Evolutionary conservation across 2,329 filamentous ascomycete genomes (phyloP).

Genomic region (Claviceps monticola): DNA sequence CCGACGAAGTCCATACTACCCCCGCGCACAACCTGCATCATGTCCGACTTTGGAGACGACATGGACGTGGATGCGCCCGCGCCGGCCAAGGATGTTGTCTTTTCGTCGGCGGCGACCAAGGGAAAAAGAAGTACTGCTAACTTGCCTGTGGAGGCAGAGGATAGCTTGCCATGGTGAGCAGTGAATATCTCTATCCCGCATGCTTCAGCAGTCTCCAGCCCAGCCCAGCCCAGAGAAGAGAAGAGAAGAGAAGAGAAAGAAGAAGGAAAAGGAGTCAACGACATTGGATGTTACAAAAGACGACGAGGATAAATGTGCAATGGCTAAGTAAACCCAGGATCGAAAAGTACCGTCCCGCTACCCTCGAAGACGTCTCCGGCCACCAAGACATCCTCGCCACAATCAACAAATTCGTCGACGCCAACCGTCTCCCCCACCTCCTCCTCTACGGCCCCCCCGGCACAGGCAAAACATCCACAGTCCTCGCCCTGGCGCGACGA

Average conservation of each 20-base stretch:
- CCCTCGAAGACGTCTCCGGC: slow-evolving; percentile 82
- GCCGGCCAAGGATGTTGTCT: slow-evolving; percentile 38
- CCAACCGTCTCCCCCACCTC: slow-evolving; percentile 86
- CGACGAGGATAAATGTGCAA: neutral
- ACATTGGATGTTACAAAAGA: no score
- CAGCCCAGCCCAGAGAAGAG: no score
- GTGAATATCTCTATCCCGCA: no score
- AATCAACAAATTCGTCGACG: slow-evolving; percentile 94
- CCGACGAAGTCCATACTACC: neutral
- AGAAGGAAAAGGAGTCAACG: neutral
- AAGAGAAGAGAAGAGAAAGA: neutral
- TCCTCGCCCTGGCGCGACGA: slow-evolving; percentile 78
- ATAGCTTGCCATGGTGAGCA: slow-evolving; percentile 76
- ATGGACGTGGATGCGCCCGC: slow-evolving; percentile 45
- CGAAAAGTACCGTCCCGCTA: slow-evolving; percentile 88
- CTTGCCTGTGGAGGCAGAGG: slow-evolving; percentile 83
- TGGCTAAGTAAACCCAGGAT: slow-evolving; percentile 43
- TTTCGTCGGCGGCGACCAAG: slow-evolving; percentile 67
- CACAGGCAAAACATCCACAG: slow-evolving; percentile 94
- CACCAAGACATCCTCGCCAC: slow-evolving; percentile 96
- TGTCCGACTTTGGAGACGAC: slow-evolving; percentile 48
- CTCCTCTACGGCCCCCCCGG: slow-evolving; percentile 93
- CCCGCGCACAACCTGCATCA: slow-evolving; percentile 12
- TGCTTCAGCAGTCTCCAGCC: no score
- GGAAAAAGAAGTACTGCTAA: slow-evolving; percentile 90